A percentile compares a stretch with the other conserved stretches of the same genome.
These are phyloP conservation scores for Hypoxylon sp. DNA, from an alignment of 2,329 filamentous ascomycete species.

Conservation along the genomic window DNA sequence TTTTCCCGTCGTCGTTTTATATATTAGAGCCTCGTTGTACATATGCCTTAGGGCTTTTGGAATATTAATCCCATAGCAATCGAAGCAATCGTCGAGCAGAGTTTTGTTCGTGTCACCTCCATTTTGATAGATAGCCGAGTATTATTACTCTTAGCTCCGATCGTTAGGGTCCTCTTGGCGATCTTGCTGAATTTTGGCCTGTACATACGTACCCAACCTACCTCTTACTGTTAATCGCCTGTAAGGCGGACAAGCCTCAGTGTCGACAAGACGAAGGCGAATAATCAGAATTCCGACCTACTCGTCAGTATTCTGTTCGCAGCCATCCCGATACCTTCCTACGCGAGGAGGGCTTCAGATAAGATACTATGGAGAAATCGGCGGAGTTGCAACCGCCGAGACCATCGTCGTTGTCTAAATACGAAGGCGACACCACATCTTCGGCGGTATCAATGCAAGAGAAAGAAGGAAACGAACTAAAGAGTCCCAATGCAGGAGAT, in stretches of 20 bases:
- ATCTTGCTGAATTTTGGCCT: neutral
- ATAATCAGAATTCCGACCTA: neutral
- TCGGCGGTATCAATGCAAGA: conserved; percentile 25
- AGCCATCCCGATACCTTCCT: neutral
- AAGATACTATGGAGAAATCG: conserved; percentile 27
- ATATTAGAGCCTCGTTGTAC: neutral
- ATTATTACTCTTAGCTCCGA: conserved; percentile 14
- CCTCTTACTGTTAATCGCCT: conserved; percentile 1
- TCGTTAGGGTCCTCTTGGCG: conserved; percentile 13
- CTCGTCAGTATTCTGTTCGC: neutral
- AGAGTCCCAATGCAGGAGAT: neutral
- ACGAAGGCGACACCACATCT: conserved; percentile 25
- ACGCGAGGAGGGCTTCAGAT: neutral
- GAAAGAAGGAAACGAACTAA: conserved; percentile 18
- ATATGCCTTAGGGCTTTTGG: neutral
- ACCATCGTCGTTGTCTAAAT: neutral
- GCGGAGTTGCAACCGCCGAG: conserved; percentile 15
- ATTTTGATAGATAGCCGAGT: neutral
- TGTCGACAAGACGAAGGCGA: conserved; percentile 1
- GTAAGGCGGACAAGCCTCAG: neutral
- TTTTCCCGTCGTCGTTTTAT: neutral
- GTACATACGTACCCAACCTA: neutral
- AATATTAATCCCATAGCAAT: neutral
- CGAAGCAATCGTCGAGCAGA: neutral
- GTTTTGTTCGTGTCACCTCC: neutral